phyloP scores from a whole-genome alignment of 2,329 filamentous ascomycete species.

The Rutstroemia sydowiana region DNA sequence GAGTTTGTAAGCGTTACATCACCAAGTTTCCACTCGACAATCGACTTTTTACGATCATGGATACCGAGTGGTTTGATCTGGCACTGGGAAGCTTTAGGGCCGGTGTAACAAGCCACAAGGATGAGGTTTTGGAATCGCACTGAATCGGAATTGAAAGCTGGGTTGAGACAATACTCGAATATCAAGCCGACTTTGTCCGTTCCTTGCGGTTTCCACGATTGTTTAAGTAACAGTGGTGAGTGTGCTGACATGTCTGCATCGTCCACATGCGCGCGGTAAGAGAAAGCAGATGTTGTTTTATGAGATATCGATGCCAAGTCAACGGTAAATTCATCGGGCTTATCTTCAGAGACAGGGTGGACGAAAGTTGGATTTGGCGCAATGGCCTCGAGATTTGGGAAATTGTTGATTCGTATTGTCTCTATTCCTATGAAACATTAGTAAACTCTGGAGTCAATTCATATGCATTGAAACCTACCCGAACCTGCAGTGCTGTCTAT shows the following conservation, averaged over 20 bases:
- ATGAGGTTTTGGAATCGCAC: slow-evolving; percentile 67
- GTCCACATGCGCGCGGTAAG: slow-evolving; percentile 78
- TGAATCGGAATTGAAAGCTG: slow-evolving; percentile 39
- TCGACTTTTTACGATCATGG: slow-evolving; percentile 66
- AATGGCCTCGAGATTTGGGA: slow-evolving; percentile 74
- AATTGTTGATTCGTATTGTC: slow-evolving; percentile 15
- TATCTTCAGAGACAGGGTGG: slow-evolving; percentile 54
- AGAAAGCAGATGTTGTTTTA: slow-evolving; percentile 76
- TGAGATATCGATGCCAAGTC: slow-evolving; percentile 61
- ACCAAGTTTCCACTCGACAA: slow-evolving; percentile 75
- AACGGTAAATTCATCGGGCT: slow-evolving; percentile 72
- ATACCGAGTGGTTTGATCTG: slow-evolving; percentile 76
- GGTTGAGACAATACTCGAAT: slow-evolving; percentile 78
- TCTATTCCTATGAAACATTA: slow-evolving; percentile 9
- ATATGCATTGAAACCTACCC: slow-evolving; percentile 33
- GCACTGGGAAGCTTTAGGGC: slow-evolving; percentile 54
- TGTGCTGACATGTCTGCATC: slow-evolving; percentile 44
- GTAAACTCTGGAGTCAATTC: slow-evolving; percentile 10
- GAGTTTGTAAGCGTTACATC: slow-evolving; percentile 58
- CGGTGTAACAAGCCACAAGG: slow-evolving; percentile 64
- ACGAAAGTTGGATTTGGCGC: slow-evolving; percentile 92
- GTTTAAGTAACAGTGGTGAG: slow-evolving; percentile 54
- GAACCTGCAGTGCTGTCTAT: slow-evolving; percentile 36
- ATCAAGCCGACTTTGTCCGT: slow-evolving; percentile 80
- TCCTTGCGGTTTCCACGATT: slow-evolving; percentile 74